These are phyloP conservation scores for Paramecium tetraurelia DNA, from an alignment of 73 alveolate species.

Conservation along the genomic window DNA sequence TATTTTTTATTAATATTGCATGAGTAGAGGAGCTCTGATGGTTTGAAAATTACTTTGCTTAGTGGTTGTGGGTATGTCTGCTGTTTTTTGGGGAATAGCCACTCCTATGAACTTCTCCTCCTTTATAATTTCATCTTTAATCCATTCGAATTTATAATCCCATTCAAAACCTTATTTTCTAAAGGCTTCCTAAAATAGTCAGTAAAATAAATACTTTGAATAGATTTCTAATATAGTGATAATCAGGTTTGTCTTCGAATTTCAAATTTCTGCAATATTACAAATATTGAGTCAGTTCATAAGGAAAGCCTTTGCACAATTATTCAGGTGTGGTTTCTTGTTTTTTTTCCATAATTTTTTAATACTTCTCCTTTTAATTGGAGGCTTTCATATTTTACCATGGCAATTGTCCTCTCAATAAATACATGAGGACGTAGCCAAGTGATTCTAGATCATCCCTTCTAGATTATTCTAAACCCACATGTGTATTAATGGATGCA, in stretches of 20 bases:
- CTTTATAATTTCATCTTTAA: not conserved
- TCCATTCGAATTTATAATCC: conserved; percentile 33
- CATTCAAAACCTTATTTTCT: conserved; percentile 11
- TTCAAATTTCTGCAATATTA: conserved; percentile 67
- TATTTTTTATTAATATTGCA: not conserved
- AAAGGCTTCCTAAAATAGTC: not conserved
- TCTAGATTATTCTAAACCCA: conserved; percentile 74
- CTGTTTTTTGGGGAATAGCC: not conserved
- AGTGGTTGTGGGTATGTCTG: not conserved
- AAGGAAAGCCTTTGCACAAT: conserved; percentile 76
- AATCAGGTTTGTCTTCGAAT: conserved; percentile 84
- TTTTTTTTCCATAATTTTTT: conserved; percentile 77
- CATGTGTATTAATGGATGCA: conserved; percentile 71
- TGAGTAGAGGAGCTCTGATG: not conserved
- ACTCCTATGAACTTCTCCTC: not conserved
- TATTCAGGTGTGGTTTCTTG: conserved; percentile 71
- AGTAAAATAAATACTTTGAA: not conserved
- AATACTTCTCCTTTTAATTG: conserved; percentile 76
- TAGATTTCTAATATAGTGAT: conserved; percentile 44
- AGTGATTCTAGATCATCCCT: conserved; percentile 87
- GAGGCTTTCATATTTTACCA: conserved; percentile 81
- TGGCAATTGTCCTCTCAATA: conserved; percentile 81
- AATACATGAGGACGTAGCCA: conserved; percentile 82
- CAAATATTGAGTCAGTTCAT: conserved; percentile 70
- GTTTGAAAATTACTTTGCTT: not conserved